Percentiles rank a stretch among this genome's conserved stretches.
Evolutionary conservation across 2,329 filamentous ascomycete genomes (phyloP).

Genomic region (Xylariaceae sp.): DNA sequence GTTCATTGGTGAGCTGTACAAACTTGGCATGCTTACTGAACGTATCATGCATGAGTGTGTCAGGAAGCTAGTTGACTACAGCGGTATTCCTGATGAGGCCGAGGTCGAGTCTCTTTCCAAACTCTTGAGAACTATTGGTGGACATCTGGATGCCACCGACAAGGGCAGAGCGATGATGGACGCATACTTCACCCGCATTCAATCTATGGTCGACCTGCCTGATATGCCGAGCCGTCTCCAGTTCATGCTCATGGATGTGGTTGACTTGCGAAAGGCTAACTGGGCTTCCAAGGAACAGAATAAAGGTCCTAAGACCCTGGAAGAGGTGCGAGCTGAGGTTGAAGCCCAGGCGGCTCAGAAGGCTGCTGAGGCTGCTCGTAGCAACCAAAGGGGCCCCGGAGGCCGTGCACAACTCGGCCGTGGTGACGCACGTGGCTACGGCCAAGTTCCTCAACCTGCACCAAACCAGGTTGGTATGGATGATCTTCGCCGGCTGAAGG

Average conservation of each 20-base stretch:
- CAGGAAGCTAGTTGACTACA: constrained; percentile 92
- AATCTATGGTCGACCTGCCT: constrained; percentile 74
- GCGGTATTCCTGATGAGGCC: constrained; percentile 88
- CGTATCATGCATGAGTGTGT: constrained; percentile 99
- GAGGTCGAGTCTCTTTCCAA: constrained; percentile 95
- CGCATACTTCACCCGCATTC: constrained; percentile 88
- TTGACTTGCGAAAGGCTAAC: constrained; percentile 73
- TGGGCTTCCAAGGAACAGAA: constrained; percentile 87
- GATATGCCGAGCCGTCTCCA: constrained; percentile 81
- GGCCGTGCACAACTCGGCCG: constrained; percentile 74
- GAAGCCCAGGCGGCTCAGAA: constrained; percentile 78
- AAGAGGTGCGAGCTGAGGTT: constrained; percentile 80
- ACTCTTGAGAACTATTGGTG: constrained; percentile 86
- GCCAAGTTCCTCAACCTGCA: constrained; percentile 66
- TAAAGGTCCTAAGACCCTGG: constrained; percentile 96
- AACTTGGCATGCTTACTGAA: constrained; percentile 96
- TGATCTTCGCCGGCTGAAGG: constrained; percentile 81
- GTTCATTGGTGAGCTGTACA: constrained; percentile 99
- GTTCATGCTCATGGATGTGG: constrained; percentile 95
- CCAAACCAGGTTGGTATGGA: constrained; percentile 89
- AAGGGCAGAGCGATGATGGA: constrained; percentile 87
- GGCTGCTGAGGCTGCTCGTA: constrained; percentile 68
- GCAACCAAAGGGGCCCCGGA: constrained; percentile 64
- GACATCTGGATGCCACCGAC: constrained; percentile 77
- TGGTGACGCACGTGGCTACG: constrained; percentile 84